Conservation (phyloP, 257 asterid genomes). For the Nicotiana knightiana region DNA sequence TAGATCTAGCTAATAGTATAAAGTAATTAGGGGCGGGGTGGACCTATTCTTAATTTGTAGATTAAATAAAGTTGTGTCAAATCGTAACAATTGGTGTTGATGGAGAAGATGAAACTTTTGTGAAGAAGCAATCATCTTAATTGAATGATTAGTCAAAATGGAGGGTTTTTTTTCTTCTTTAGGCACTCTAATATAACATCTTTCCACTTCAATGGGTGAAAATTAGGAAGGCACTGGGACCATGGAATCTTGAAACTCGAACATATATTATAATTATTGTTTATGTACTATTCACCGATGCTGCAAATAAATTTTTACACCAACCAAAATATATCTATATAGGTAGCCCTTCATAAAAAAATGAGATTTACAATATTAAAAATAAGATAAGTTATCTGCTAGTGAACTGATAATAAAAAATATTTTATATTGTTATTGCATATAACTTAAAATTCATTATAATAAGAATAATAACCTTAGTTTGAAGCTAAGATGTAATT, state of each 20-base stretch:
- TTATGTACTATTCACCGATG: no score
- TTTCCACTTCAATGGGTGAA: conserved; percentile 13
- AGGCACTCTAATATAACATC: conserved; percentile 15
- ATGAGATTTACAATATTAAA: no score
- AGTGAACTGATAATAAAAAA: no score
- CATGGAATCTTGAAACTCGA: conserved; percentile 29
- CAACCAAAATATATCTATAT: no score
- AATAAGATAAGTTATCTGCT: neutral
- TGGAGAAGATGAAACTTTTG: conserved; percentile 20
- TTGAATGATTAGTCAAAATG: conserved; percentile 26
- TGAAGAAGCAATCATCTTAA: conserved; percentile 23
- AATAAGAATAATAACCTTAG: conserved; percentile 16
- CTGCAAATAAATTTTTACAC: no score
- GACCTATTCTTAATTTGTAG: neutral
- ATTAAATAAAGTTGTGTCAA: conserved; percentile 21
- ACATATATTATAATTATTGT: no score
- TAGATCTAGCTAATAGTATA: neutral
- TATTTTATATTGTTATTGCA: no score
- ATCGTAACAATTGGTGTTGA: conserved; percentile 19
- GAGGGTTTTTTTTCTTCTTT: neutral
- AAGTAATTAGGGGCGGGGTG: neutral
- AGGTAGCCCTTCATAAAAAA: no score
- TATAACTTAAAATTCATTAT: neutral
- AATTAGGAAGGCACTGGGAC: conserved; percentile 9
- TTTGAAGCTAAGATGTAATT: conserved; percentile 31